Conservation (phyloP, 805 yeast species). For the Hanseniaspora occidentalis region DNA sequence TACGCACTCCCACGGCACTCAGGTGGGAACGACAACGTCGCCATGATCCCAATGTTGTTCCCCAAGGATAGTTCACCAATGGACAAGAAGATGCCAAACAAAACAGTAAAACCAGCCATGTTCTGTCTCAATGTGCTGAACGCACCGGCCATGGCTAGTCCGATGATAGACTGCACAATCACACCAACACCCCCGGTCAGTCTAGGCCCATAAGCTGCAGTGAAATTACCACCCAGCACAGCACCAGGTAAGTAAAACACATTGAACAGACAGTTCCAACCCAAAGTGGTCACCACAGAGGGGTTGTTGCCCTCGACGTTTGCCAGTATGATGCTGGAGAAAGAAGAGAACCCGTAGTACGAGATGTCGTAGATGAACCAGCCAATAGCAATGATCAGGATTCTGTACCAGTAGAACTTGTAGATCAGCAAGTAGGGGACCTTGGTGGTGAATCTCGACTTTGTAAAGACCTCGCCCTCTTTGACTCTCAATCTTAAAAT, state of each 20-base stretch:
- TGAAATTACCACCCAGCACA: constrained; percentile 63
- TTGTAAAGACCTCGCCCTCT: constrained; percentile 61
- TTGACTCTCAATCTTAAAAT: constrained; percentile 63
- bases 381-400: constrained; percentile 54
- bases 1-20: constrained; percentile 85
- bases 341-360: constrained; percentile 77
- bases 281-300: constrained; percentile 58
- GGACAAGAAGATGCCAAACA: constrained; percentile 77
- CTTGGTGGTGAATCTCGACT: constrained; percentile 56
- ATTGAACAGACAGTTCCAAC: constrained; percentile 87
- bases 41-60: constrained; percentile 78
- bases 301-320: constrained; percentile 44
- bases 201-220: constrained; percentile 86
- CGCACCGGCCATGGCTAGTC: constrained; percentile 72
- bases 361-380: constrained; percentile 93
- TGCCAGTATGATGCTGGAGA: constrained; percentile 61
- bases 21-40: constrained; percentile 77
- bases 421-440: constrained; percentile 55
- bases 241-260: constrained; percentile 90
- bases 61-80: constrained; percentile 86
- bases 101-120: constrained; percentile 71
- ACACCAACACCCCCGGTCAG: constrained; percentile 62
- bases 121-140: constrained; percentile 43
- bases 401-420: constrained; percentile 78
- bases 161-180: constrained; percentile 60